Conservation (phyloP, 495 filamentous ascomycete genomes). For the Daldinia concentrica region DNA sequence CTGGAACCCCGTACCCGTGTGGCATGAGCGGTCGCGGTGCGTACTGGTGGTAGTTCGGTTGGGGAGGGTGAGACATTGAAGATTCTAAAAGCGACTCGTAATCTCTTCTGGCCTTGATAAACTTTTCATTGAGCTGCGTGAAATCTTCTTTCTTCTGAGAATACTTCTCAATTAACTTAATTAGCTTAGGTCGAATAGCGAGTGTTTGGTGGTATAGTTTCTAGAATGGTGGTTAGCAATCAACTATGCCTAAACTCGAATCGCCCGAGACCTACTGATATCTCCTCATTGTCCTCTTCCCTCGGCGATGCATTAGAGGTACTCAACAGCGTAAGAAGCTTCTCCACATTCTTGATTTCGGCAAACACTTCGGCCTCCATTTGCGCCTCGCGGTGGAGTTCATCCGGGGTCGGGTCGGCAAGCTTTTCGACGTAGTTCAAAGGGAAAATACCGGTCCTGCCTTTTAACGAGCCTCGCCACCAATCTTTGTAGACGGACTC, state of each 20-base stretch:
- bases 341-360: slow-evolving; percentile 98
- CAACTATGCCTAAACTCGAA: not conserved
- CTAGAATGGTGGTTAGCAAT: slow-evolving; percentile 50
- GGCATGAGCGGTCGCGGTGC: slow-evolving; percentile 68
- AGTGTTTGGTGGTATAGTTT: slow-evolving; percentile 92
- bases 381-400: slow-evolving; percentile 93
- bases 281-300: slow-evolving; percentile 90
- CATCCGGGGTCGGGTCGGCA: slow-evolving; percentile 91
- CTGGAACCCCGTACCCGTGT: slow-evolving; percentile 67
- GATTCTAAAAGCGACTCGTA: slow-evolving; percentile 96
- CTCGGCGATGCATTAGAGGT: slow-evolving; percentile 90
- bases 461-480: slow-evolving; percentile 96
- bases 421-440: slow-evolving; percentile 99
- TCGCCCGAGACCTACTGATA: slow-evolving; percentile 65
- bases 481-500: slow-evolving; percentile 99
- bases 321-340: slow-evolving; percentile 90
- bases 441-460: slow-evolving; percentile 97
- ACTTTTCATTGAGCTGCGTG: slow-evolving; percentile 97
- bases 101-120: slow-evolving; percentile 96
- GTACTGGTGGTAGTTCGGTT: slow-evolving; percentile 71
- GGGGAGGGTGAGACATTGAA: slow-evolving; percentile 90
- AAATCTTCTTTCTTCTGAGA: slow-evolving; percentile 99
- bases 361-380: slow-evolving; percentile 99
- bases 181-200: slow-evolving; percentile 94
- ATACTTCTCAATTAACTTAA: slow-evolving; percentile 98